Evolutionary conservation across 768 basidiomycete species (phyloP).

Genomic region (Strobilomyces dryophilus): DNA sequence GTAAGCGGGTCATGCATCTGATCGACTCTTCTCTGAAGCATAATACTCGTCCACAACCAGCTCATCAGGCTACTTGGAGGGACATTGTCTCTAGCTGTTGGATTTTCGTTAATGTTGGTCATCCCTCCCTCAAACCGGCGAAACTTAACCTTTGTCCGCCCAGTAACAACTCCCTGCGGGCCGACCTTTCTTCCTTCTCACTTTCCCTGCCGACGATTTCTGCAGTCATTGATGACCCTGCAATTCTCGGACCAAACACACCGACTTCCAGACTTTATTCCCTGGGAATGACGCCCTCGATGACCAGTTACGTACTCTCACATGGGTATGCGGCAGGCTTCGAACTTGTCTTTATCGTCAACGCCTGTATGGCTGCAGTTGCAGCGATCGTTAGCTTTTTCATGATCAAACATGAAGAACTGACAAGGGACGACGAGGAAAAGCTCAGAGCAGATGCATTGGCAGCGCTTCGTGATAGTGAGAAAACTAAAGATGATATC

Average conservation of each 20-base stretch:
- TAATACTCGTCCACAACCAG: constrained; percentile 27
- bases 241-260: constrained; percentile 29
- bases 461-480: not conserved
- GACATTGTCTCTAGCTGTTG: constrained; percentile 60
- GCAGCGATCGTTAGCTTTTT: constrained; percentile 53
- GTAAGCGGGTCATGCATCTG: constrained; percentile 29
- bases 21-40: not conserved
- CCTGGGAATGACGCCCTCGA: constrained; percentile 34
- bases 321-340: constrained; percentile 57
- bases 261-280: constrained; percentile 30
- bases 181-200: constrained; percentile 35
- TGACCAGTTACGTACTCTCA: constrained; percentile 41
- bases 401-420: constrained; percentile 59
- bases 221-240: constrained; percentile 48
- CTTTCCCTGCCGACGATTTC: constrained; percentile 38
- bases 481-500: not conserved
- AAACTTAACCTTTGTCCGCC: not conserved
- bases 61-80: constrained; percentile 70
- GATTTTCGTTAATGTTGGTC: constrained; percentile 50
- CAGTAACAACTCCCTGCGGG: constrained; percentile 47
- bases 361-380: constrained; percentile 49
- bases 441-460: constrained; percentile 40
- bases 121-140: not conserved
- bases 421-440: constrained; percentile 55
- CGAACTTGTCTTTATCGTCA: constrained; percentile 54